Percentiles rank a stretch among this genome's conserved stretches.
Conservation (phyloP, 257 asterid species). For the Ilex aquifolium region DNA sequence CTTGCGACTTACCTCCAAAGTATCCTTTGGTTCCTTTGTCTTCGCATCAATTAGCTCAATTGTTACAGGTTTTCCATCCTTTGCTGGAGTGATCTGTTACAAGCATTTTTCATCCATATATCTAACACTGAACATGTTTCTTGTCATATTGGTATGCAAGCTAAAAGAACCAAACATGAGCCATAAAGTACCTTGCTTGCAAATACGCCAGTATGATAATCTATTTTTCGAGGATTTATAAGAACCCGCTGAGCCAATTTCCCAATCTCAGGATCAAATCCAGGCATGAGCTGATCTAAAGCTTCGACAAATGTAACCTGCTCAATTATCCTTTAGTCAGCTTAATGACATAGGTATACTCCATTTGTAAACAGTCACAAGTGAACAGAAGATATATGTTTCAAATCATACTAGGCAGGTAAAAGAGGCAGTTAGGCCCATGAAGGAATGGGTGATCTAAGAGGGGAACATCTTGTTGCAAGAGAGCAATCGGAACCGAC, state of each 20-base stretch:
- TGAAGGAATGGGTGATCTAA: too few species aligned
- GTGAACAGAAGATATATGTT: too few species aligned
- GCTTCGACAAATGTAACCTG: constrained; percentile 70
- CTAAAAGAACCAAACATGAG: too few species aligned
- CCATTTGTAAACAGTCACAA: too few species aligned
- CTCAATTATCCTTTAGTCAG: constrained; percentile 25
- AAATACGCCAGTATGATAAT: constrained; percentile 36
- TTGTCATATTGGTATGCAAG: too few species aligned
- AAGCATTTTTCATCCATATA: too few species aligned
- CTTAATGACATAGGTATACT: constrained; percentile 5
- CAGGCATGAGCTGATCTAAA: constrained; percentile 5
- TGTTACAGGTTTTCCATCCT: constrained; percentile 92
- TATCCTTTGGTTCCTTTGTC: constrained; percentile 76
- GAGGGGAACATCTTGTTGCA: too few species aligned
- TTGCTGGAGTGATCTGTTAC: constrained; percentile 80
- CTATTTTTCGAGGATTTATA: constrained; percentile 1
- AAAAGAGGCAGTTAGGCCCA: too few species aligned
- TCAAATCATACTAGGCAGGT: too few species aligned
- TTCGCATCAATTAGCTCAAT: constrained; percentile 96
- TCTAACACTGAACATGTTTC: too few species aligned
- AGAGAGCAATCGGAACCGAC: too few species aligned
- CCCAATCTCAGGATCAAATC: constrained; percentile 5
- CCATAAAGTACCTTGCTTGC: constrained; percentile 71
- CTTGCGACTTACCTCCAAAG: neutral
- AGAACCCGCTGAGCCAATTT: constrained; percentile 1